A percentile compares a stretch with the other conserved stretches of the same genome.
Conservation (phyloP, 192 early-diverging fungal species). For the Backusella australiensis region DNA sequence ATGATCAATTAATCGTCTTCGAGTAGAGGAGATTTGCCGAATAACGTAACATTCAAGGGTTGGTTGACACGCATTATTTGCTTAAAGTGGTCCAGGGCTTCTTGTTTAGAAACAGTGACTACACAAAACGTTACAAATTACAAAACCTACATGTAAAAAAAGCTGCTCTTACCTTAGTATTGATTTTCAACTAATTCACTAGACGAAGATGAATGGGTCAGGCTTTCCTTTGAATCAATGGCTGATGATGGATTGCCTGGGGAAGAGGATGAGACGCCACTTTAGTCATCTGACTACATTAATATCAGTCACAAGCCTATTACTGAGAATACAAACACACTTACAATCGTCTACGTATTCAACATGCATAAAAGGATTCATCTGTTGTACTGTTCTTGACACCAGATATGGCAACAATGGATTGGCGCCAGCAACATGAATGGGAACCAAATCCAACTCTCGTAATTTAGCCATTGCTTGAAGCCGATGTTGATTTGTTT, state of each 20-base stretch:
- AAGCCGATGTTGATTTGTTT: background rate
- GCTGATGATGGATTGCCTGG: background rate
- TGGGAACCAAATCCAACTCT: background rate
- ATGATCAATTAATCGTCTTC: no score
- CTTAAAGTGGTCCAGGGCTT: no score
- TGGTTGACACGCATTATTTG: no score
- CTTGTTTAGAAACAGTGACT: no score
- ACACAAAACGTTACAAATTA: no score
- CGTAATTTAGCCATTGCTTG: background rate
- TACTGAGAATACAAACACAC: background rate
- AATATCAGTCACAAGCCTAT: background rate
- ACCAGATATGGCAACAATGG: background rate
- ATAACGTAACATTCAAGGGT: no score
- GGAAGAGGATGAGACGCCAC: background rate
- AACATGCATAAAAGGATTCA: background rate
- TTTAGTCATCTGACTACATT: background rate
- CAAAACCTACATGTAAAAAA: no score
- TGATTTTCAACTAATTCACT: no score
- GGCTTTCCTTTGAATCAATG: background rate
- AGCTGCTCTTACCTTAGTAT: no score
- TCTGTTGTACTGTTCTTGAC: background rate
- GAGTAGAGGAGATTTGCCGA: no score
- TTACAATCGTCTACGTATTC: background rate
- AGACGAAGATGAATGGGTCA: background rate
- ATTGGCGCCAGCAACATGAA: constrained; percentile 6